Conservation (phyloP, 2,329 filamentous ascomycete species). For the Colletotrichum paranaense region DNA sequence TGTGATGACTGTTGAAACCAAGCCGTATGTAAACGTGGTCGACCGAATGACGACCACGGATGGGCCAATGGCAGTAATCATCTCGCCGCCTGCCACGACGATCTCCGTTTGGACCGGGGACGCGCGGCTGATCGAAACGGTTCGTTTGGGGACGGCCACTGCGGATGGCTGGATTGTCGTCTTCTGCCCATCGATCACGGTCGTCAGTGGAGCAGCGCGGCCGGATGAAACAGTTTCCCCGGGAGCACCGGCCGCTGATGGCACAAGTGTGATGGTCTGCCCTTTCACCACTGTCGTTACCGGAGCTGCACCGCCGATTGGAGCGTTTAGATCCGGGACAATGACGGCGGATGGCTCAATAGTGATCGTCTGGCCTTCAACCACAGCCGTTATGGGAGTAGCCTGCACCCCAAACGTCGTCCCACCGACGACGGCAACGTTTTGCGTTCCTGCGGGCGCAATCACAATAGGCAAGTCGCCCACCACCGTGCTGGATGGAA, state of each 20-base stretch:
- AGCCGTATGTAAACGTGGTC: slow-evolving; percentile 59
- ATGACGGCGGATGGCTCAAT: slow-evolving; percentile 49
- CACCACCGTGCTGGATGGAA: slow-evolving; percentile 50
- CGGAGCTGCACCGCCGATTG: slow-evolving; percentile 44
- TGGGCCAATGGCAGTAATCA: slow-evolving; percentile 56
- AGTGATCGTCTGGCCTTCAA: slow-evolving; percentile 47
- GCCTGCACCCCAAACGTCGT: slow-evolving; percentile 55
- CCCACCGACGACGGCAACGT: slow-evolving; percentile 54
- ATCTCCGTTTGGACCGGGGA: slow-evolving; percentile 53
- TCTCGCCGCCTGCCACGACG: slow-evolving; percentile 59
- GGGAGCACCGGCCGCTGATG: background rate
- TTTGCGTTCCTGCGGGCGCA: slow-evolving; percentile 44
- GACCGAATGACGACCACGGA: slow-evolving; percentile 54
- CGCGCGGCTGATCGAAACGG: slow-evolving; percentile 47
- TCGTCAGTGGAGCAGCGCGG: background rate
- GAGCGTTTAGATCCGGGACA: slow-evolving; percentile 47
- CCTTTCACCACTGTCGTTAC: slow-evolving; percentile 51
- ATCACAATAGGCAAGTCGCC: slow-evolving; percentile 54
- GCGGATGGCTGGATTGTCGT: slow-evolving; percentile 49
- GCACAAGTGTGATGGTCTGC: background rate
- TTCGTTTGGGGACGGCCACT: slow-evolving; percentile 45
- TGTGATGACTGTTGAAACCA: slow-evolving; percentile 45
- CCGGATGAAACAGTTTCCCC: background rate
- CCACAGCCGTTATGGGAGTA: slow-evolving; percentile 48
- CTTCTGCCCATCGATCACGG: slow-evolving; percentile 46